A percentile compares a stretch with the other conserved stretches of the same genome.
These are phyloP conservation scores for Allantophomopsis cytisporea DNA, from an alignment of 2,329 filamentous ascomycete genomes.

Conservation along the genomic window DNA sequence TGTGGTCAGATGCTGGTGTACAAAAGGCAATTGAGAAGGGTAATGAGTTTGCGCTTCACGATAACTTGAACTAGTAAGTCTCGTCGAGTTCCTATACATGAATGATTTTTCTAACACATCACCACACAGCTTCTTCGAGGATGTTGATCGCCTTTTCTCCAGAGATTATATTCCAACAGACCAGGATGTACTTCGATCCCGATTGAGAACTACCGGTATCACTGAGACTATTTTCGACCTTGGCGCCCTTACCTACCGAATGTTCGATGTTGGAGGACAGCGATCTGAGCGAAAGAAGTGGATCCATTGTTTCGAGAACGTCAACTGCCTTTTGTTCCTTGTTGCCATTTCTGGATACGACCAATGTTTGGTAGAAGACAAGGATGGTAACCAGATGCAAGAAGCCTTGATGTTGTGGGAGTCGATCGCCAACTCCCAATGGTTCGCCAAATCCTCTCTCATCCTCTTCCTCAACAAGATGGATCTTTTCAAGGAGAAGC, in stretches of 20 bases:
- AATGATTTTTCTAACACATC: slow-evolving; percentile 2
- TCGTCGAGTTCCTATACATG: neutral
- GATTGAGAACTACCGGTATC: slow-evolving; percentile 86
- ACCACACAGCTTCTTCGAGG: slow-evolving; percentile 61
- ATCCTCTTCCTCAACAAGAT: slow-evolving; percentile 85
- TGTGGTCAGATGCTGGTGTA: slow-evolving; percentile 78
- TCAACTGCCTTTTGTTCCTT: slow-evolving; percentile 80
- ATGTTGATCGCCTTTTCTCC: slow-evolving; percentile 62
- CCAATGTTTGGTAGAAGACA: slow-evolving; percentile 90
- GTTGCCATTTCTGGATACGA: slow-evolving; percentile 95
- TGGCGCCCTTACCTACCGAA: slow-evolving; percentile 83
- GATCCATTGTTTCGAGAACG: slow-evolving; percentile 69
- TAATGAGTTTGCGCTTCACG: slow-evolving; percentile 92
- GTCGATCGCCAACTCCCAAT: slow-evolving; percentile 74
- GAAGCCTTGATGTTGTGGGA: slow-evolving; percentile 80
- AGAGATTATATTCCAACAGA: slow-evolving; percentile 78
- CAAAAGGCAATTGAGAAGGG: slow-evolving; percentile 82
- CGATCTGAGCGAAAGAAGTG: slow-evolving; percentile 66
- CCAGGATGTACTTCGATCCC: slow-evolving; percentile 84
- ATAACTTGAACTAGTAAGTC: slow-evolving; percentile 85
- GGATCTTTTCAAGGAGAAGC: slow-evolving; percentile 70
- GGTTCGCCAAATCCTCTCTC: slow-evolving; percentile 71
- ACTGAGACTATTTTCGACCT: slow-evolving; percentile 91
- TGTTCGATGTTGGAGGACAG: slow-evolving; percentile 70
- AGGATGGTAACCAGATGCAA: slow-evolving; percentile 92